These are phyloP conservation scores for Penicillium sp. DNA, from an alignment of 2,329 filamentous ascomycete species.

Conservation along the genomic window DNA sequence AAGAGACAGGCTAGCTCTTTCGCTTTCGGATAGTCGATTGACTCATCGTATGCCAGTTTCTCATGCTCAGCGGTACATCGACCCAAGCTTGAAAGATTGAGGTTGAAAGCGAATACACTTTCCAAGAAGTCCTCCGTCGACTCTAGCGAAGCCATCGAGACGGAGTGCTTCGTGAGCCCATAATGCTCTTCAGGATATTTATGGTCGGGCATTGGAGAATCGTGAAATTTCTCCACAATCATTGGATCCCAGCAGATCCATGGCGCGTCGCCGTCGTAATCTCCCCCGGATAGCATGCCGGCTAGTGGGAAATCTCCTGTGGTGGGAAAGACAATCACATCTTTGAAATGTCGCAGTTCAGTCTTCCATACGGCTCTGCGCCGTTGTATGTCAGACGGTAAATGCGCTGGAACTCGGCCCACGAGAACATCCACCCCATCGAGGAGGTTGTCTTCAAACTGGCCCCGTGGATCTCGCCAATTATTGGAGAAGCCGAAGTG, in stretches of 20 bases:
- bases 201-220: conserved; percentile 47
- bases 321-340: conserved; percentile 58
- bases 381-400: conserved; percentile 60
- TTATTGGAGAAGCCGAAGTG: conserved; percentile 54
- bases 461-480: conserved; percentile 37
- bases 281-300: conserved; percentile 61
- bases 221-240: conserved; percentile 53
- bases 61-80: conserved; percentile 52
- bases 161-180: conserved; percentile 47
- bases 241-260: conserved; percentile 61
- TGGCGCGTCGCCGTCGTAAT: conserved; percentile 62
- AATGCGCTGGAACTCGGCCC: conserved; percentile 56
- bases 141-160: conserved; percentile 42
- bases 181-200: conserved; percentile 43
- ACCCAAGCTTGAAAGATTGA: conserved; percentile 50
- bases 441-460: conserved; percentile 45
- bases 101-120: conserved; percentile 49
- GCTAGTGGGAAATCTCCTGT: conserved; percentile 55
- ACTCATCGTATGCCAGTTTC: conserved; percentile 53
- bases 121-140: conserved; percentile 42
- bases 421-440: conserved; percentile 54
- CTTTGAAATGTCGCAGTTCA: conserved; percentile 54
- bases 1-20: conserved; percentile 43
- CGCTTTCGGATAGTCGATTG: conserved; percentile 34
- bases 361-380: conserved; percentile 48